phyloP scores from a whole-genome alignment of 495 filamentous ascomycete species.

The Neurospora sublineolata region DNA sequence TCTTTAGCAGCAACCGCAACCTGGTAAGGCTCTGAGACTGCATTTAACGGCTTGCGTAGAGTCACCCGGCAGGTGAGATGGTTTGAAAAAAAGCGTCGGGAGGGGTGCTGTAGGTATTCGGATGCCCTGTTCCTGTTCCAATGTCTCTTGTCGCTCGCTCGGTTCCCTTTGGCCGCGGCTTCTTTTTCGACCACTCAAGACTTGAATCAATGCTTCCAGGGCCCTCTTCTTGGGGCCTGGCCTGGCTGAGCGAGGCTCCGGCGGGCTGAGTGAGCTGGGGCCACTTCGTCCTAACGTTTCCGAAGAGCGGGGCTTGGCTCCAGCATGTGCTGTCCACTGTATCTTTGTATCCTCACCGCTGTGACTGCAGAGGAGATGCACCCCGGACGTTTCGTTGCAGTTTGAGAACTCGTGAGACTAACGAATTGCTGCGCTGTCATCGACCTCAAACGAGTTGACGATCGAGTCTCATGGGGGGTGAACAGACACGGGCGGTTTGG shows the following conservation, averaged over 20 bases:
- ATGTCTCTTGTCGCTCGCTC: background rate
- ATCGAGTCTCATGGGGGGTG: background rate
- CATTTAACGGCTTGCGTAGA: background rate
- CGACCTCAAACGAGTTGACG: background rate
- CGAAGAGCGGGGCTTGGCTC: background rate
- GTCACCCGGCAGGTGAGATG: background rate
- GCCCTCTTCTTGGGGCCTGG: background rate
- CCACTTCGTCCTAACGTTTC: background rate
- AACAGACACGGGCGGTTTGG: background rate
- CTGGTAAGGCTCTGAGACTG: background rate
- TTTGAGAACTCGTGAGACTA: background rate
- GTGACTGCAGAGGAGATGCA: background rate
- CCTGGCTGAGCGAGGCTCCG: background rate
- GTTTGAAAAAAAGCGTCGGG: slow-evolving; percentile 8
- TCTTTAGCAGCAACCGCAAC: background rate
- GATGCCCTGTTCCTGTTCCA: background rate
- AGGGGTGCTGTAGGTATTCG: slow-evolving; percentile 6
- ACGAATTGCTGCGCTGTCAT: background rate
- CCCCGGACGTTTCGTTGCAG: background rate
- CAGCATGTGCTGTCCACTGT: background rate
- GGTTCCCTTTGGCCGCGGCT: slow-evolving; percentile 9
- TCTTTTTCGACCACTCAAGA: background rate
- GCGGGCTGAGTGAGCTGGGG: background rate
- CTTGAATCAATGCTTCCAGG: background rate
- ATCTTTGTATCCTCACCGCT: background rate